These are phyloP conservation scores for Cornus florida DNA, from an alignment of 148 eudicot species.

Conservation along the genomic window DNA sequence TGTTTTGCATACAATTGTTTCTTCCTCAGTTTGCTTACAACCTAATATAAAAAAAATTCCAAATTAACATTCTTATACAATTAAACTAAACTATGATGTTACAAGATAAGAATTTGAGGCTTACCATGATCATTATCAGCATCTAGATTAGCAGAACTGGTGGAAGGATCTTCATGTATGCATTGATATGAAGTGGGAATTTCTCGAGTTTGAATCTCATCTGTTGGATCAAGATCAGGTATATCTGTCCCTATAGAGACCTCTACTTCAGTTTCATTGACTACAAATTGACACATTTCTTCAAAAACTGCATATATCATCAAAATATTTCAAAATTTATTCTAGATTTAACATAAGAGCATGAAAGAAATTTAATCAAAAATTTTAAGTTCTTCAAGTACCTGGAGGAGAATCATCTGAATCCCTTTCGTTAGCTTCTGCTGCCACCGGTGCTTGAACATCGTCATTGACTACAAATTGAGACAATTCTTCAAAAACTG, in stretches of 20 bases:
- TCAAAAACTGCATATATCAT: constrained; percentile 19
- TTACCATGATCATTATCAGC: constrained; percentile 31
- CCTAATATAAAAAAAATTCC: constrained; percentile 28
- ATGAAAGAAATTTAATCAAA: background rate
- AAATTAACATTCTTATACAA: constrained; percentile 8
- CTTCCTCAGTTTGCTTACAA: constrained; percentile 27
- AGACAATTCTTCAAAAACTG: too few relatives aligned
- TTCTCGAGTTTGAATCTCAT: constrained; percentile 43
- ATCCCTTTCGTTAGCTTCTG: constrained; percentile 1
- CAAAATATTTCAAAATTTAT: background rate
- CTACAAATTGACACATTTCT: constrained; percentile 25
- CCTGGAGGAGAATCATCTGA: constrained; percentile 19
- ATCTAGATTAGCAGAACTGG: constrained; percentile 23
- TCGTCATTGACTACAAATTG: background rate
- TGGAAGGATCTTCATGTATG: constrained; percentile 33
- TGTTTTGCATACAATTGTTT: constrained; percentile 25
- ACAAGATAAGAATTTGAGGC: background rate
- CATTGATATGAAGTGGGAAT: constrained; percentile 18
- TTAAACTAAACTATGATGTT: background rate
- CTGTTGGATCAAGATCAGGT: constrained; percentile 43
- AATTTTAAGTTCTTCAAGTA: background rate
- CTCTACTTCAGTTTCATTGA: constrained; percentile 46
- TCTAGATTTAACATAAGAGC: background rate
- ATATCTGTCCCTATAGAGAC: constrained; percentile 66
- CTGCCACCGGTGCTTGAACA: constrained; percentile 11